Conservation (phyloP, 768 basidiomycete genomes). For the Atractiella rhizophila region DNA sequence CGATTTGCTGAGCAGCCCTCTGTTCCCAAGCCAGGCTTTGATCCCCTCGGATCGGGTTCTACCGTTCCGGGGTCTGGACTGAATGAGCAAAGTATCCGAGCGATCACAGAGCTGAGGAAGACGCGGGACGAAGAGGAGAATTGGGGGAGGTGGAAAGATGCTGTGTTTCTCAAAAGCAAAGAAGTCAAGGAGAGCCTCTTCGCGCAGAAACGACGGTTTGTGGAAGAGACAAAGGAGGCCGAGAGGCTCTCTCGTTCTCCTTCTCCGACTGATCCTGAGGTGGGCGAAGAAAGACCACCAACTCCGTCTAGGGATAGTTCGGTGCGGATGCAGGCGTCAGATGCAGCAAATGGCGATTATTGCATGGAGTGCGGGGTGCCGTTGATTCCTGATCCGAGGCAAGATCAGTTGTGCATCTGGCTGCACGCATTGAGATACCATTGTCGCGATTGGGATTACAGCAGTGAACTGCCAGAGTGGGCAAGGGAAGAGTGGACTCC, state of each 20-base stretch:
- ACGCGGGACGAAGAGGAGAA: conserved; percentile 7
- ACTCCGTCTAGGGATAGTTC: not conserved
- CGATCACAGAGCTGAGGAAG: conserved; percentile 7
- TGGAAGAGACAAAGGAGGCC: not conserved
- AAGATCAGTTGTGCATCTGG: conserved; percentile 81
- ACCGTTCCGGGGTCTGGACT: conserved; percentile 1
- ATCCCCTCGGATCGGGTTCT: not conserved
- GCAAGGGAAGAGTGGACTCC: conserved; percentile 26
- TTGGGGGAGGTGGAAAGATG: conserved; percentile 4
- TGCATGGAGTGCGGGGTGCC: conserved; percentile 83
- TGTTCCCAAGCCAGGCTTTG: not conserved
- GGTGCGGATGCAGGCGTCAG: not conserved
- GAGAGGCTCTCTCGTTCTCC: not conserved
- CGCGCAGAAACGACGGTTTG: conserved; percentile 10
- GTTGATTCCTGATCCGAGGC: conserved; percentile 71
- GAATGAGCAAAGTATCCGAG: not conserved
- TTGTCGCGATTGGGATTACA: conserved; percentile 41
- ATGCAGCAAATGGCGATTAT: conserved; percentile 26
- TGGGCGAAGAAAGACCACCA: too few species aligned
- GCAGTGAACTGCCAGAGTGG: conserved; percentile 77
- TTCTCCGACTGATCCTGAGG: not conserved
- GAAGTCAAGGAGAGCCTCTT: conserved; percentile 2
- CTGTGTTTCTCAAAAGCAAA: not conserved
- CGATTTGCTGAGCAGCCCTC: not conserved
- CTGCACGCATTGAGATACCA: conserved; percentile 55